Percentiles rank a stretch among this genome's conserved stretches.
Conservation (phyloP, 176 grass and related monocot genomes). For the Tuctoria greenei region DNA sequence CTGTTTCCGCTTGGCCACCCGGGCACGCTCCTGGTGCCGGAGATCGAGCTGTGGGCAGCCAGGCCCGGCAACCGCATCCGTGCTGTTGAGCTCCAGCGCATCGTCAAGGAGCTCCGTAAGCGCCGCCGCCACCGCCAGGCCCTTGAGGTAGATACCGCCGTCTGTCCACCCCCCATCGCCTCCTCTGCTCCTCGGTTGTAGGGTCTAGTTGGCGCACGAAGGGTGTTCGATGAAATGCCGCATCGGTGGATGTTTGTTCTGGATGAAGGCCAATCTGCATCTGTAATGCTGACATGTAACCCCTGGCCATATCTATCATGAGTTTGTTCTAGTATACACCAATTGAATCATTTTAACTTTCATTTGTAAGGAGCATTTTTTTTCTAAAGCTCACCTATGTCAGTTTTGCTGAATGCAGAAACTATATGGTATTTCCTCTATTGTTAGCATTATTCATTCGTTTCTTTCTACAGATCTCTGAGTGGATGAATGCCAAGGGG, state of each 20-base stretch:
- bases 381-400: neutral
- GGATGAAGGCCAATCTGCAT: neutral
- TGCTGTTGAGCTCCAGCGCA: constrained; percentile 48
- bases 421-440: neutral
- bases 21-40: constrained; percentile 53
- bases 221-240: constrained; percentile 18
- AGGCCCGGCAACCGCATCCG: constrained; percentile 47
- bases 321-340: neutral
- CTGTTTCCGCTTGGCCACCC: constrained; percentile 75
- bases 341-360: neutral
- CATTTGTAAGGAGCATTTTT: neutral
- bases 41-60: constrained; percentile 69
- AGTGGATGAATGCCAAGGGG: constrained; percentile 68
- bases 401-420: neutral
- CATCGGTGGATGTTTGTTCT: neutral
- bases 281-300: neutral
- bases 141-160: constrained; percentile 59
- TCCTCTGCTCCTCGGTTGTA: neutral
- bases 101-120: constrained; percentile 63
- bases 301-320: neutral
- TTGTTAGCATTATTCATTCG: constrained; percentile 1
- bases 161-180: neutral
- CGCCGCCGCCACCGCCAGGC: constrained; percentile 65
- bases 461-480: constrained; percentile 61
- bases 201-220: neutral